Base-by-base conservation (phyloP, 805 yeast genomes). In the Clavispora santaluciae region DNA sequence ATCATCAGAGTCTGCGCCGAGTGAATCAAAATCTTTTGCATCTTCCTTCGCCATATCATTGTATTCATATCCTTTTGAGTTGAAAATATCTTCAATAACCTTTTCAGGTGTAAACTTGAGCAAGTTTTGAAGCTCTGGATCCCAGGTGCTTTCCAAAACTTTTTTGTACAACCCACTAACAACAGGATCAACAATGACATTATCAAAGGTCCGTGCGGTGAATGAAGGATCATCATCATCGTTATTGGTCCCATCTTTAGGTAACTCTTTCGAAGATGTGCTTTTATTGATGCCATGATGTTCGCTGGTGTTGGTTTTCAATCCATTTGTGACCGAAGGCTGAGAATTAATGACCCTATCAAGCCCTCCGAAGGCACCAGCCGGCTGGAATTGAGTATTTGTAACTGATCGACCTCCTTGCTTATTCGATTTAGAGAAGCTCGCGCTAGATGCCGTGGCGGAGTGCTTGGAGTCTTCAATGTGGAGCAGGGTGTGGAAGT, bases 11-110 rank as follows among this genome's bases (percentile, higher is more conserved):
- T 49, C 49, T 17, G 49, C 55, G 35, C 51, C 42, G 40, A 49
- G 36, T 13, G 35, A 47, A 6, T 45, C 47, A 35, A 54, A 49
- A 38, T 49, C 52, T 26, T 60, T 55, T 1, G 49, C 50, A 17
- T 53, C 52, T 13, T 44, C 42, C 29, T 43, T 45, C 22, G 50
- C 28, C n/a, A 45, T 41, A 22, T 45, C 43, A 12, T 47, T 45
- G 42, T 44, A 46, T 11, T 47, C 49, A 22, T 38, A 21, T 11
- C 45, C 50, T 18, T 47, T 36, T 18, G 77, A 75, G 1, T 75
- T 72, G 42, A 86, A 74, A 2, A 90, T 83, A 59, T 87, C 95
- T 23, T 79, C 79, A 9, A 89, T 72, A 46, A 90, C 78, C 43
- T 81, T 86, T 37, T 74, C 73, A 0, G 96, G 91, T 10, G 81